Conservation (phyloP, 2,329 filamentous ascomycete species). For the Didymella segeticola region DNA sequence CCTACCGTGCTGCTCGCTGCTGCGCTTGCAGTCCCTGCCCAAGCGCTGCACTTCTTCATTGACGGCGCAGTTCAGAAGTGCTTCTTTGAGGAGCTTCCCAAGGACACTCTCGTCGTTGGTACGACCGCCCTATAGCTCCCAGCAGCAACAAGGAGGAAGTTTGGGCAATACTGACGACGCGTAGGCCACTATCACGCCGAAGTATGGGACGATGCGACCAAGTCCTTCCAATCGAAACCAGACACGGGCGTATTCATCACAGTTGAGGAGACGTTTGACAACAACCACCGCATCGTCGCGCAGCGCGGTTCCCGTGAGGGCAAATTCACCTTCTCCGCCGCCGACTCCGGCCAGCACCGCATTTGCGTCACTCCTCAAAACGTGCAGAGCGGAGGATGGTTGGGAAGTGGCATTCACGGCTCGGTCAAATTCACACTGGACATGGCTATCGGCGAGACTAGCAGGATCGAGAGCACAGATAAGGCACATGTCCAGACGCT, state of each 20-base stretch:
- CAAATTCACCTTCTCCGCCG: conserved; percentile 93
- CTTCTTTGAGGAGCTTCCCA: conserved; percentile 97
- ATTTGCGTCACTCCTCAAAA: conserved; percentile 92
- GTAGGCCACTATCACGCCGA: conserved; percentile 83
- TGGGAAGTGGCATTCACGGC: conserved; percentile 71
- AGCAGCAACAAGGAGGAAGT: not conserved
- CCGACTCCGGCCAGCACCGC: conserved; percentile 92
- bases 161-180: conserved; percentile 14
- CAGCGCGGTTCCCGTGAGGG: conserved; percentile 78
- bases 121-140: conserved; percentile 38
- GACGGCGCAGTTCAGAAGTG: conserved; percentile 87
- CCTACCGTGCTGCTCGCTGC: conserved; percentile 70
- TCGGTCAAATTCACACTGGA: conserved; percentile 86
- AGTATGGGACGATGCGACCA: conserved; percentile 76
- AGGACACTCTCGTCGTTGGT: conserved; percentile 95
- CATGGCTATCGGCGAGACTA: conserved; percentile 92
- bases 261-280: conserved; percentile 96
- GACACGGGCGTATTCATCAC: conserved; percentile 86
- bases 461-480: conserved; percentile 89
- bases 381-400: conserved; percentile 74
- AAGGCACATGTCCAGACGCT: conserved; percentile 93
- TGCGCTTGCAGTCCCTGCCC: conserved; percentile 65
- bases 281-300: conserved; percentile 93
- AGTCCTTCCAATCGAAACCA: conserved; percentile 74
- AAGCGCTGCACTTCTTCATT: conserved; percentile 95